Evolutionary conservation across 208 protist genomes (phyloP).

Genomic region (Kentomonas sorsogonicus): DNA sequence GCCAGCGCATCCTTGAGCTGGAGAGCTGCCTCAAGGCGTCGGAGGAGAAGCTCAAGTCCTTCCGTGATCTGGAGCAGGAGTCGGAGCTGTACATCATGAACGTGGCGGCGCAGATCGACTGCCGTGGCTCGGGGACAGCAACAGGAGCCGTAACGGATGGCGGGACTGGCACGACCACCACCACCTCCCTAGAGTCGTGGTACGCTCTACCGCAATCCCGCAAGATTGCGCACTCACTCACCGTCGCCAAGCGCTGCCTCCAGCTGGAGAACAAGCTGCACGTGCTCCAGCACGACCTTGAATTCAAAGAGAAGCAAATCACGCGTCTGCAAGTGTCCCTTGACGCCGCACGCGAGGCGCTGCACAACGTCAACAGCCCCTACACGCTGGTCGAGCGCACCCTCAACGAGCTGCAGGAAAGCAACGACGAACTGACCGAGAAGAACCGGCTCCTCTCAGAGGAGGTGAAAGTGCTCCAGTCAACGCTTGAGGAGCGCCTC

Average conservation of each 20-base stretch:
- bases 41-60: constrained; percentile 79
- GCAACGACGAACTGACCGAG: constrained; percentile 53
- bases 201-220: constrained; percentile 67
- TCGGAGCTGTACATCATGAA: constrained; percentile 84
- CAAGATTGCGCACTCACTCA: constrained; percentile 67
- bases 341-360: constrained; percentile 61
- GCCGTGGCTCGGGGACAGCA: neutral
- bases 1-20: constrained; percentile 71
- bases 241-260: constrained; percentile 83
- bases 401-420: constrained; percentile 40
- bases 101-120: constrained; percentile 28
- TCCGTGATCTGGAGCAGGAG: constrained; percentile 80
- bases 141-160: neutral
- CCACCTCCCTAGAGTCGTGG: constrained; percentile 47
- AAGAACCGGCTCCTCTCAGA: constrained; percentile 34
- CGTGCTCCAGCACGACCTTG: constrained; percentile 53
- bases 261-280: constrained; percentile 76
- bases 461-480: constrained; percentile 46
- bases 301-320: constrained; percentile 72
- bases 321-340: constrained; percentile 62
- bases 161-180: neutral
- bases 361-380: constrained; percentile 83
- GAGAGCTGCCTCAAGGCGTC: constrained; percentile 56
- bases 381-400: constrained; percentile 77
- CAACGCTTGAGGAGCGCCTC: constrained; percentile 44